Evolutionary conservation across 2,329 filamentous ascomycete species (phyloP).

Genomic region (Colletotrichum chrysophilum): DNA sequence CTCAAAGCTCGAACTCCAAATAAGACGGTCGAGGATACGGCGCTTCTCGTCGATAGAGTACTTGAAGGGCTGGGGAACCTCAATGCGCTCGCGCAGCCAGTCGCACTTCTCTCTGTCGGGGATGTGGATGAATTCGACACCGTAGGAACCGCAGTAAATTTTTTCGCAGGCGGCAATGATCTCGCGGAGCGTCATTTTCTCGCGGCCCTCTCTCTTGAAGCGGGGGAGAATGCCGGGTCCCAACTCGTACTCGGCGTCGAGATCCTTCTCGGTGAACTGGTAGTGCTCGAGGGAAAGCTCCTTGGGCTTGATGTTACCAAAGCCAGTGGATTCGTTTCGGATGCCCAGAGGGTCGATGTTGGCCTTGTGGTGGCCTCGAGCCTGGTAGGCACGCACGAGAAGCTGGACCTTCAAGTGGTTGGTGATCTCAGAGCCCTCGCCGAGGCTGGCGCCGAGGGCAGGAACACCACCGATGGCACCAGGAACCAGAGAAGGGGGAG

Average conservation of each 20-base stretch:
- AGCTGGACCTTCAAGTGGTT: conserved; percentile 99
- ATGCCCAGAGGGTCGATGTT: conserved; percentile 97
- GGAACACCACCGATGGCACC: conserved; percentile 80
- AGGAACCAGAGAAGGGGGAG: conserved; percentile 90
- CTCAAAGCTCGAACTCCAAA: conserved; percentile 99
- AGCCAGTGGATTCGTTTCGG: conserved; percentile 81
- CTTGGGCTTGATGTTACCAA: conserved; percentile 86
- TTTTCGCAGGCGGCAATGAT: conserved; percentile 93
- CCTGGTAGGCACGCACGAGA: conserved; percentile 95
- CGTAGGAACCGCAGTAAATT: conserved; percentile 97
- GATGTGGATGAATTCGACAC: conserved; percentile 98
- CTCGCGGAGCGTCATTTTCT: conserved; percentile 96
- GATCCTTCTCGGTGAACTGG: conserved; percentile 91
- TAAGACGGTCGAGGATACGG: conserved; percentile 93
- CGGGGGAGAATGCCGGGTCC: conserved; percentile 94
- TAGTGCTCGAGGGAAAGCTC: conserved; percentile 95
- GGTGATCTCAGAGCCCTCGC: conserved; percentile 78
- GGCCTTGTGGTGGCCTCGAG: conserved; percentile 97
- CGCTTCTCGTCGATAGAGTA: conserved; percentile 99
- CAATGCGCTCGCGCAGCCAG: conserved; percentile 94
- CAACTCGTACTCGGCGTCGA: conserved; percentile 89
- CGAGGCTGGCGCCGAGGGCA: conserved; percentile 71
- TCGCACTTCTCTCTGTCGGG: conserved; percentile 97
- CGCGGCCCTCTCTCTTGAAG: conserved; percentile 85
- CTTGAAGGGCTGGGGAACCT: conserved; percentile 93